Conservation (phyloP, 2,329 filamentous ascomycete species). For the Monilinia laxa region DNA sequence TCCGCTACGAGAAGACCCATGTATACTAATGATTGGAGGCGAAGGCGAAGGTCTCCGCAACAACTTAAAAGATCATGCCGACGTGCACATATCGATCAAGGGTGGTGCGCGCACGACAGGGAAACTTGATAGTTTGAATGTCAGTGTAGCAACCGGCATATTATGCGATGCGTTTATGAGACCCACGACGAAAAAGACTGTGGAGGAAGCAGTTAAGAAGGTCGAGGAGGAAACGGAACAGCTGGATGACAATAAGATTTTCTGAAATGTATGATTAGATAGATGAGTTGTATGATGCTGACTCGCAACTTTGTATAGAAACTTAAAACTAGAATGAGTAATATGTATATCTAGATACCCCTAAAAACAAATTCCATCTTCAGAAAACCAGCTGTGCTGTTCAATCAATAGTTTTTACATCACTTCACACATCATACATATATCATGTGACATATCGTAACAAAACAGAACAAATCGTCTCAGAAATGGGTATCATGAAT, state of each 20-base stretch:
- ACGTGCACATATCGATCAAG: conserved; percentile 66
- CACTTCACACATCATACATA: not conserved
- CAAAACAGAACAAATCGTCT: not conserved
- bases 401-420: not conserved
- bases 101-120: conserved; percentile 46
- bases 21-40: conserved; percentile 78
- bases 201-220: conserved; percentile 10
- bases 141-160: conserved; percentile 81
- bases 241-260: conserved; percentile 15
- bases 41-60: conserved; percentile 74
- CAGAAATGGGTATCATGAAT: conserved; percentile 25
- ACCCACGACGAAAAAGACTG: not conserved
- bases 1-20: conserved; percentile 61
- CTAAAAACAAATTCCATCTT: not conserved
- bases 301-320: conserved; percentile 8
- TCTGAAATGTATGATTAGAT: conserved; percentile 19
- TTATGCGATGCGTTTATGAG: conserved; percentile 68
- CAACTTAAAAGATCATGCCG: conserved; percentile 62
- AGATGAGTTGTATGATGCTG: not conserved
- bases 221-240: conserved; percentile 12
- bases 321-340: not conserved
- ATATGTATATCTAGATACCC: not conserved
- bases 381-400: not conserved
- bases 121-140: conserved; percentile 86
- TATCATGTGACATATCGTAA: not conserved